Evolutionary conservation across 2,329 filamentous ascomycete genomes (phyloP), one percentile per base, ranked within the genome.

Genomic region (Hypoxylon sp.): DNA sequence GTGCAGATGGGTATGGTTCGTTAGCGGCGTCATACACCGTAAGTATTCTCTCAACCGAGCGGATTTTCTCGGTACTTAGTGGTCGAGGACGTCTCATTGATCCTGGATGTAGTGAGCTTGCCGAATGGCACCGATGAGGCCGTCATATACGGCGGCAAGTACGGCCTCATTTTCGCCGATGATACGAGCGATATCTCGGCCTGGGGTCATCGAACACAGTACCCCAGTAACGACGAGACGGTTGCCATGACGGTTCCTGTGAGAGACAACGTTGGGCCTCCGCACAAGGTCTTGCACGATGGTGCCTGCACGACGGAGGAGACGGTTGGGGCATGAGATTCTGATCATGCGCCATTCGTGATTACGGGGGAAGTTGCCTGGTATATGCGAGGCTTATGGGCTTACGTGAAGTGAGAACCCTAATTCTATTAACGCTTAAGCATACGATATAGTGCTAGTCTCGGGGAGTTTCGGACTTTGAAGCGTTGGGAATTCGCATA

Each of bases 151-250:
- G 82, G 82, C 6, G 82, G 83, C 1, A 78, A 78, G 54, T 75
- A 81, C 35, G 82, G 82, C 0, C 75, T 80, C 4, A 77, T 85
- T 35, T 76, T 83, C 8, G 82, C 80, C 0, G 77, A 80, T 3
- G 83, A 85, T 65, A 84, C 80, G 3, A 71, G 72, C 2, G 79
- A 80, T 48, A 78, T 81, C 2, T 82, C 81, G 59, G 67, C 52
- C 1, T 62, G 76, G 32, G 83, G 83, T 0, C 83, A 85, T 74
- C 69, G 71, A 2, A 82, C 83, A 1, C 66, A 67, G 32, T 85
- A 83, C 65, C 82, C 82, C 1, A 76, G 80, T 3, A 66, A 71
- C 17, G 76, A 80, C 31, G 74, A 76, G 42, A 84, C 82, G 6
- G 69, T 80, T 7, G 68, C 75, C 1, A 35, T 83, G 42, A 65